Conservation (phyloP, 805 yeast genomes). For the Wickerhamomyces alni region DNA sequence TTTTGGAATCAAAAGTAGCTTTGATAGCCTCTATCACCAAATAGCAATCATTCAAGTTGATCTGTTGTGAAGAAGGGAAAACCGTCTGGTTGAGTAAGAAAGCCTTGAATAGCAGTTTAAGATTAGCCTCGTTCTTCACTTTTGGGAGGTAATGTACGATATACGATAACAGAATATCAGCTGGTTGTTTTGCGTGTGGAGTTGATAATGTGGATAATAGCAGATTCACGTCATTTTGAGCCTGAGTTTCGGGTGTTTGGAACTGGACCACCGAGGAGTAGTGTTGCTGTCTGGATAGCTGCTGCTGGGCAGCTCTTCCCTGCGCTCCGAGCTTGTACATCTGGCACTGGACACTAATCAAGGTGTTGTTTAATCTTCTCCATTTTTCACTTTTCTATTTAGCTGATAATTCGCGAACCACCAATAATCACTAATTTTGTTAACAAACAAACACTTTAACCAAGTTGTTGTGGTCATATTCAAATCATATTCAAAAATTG, state of each 20-base stretch:
- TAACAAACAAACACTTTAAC: too few species aligned
- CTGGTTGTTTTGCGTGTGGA: conserved; percentile 1
- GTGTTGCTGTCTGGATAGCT: conserved; percentile 22
- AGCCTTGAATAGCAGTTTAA: conserved; percentile 32
- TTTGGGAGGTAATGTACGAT: conserved; percentile 39
- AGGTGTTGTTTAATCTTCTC: neutral
- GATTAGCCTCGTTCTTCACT: conserved; percentile 37
- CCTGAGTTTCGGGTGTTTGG: conserved; percentile 23
- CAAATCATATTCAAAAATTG: too few species aligned
- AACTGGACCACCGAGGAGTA: conserved; percentile 30
- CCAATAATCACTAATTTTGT: too few species aligned
- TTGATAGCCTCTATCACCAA: conserved; percentile 42
- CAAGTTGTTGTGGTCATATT: too few species aligned
- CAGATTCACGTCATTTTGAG: conserved; percentile 25
- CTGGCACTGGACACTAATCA: too few species aligned
- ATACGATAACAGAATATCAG: conserved; percentile 29
- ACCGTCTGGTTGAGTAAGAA: conserved; percentile 32
- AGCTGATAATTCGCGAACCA: too few species aligned
- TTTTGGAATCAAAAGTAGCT: conserved; percentile 37
- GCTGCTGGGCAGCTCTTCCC: conserved; percentile 19
- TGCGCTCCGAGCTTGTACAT: conserved; percentile 25
- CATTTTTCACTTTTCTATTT: neutral
- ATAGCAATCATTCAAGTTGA: conserved; percentile 24
- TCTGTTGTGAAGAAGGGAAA: conserved; percentile 17
- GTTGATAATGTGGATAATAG: conserved; percentile 13